Evolutionary conservation across 768 basidiomycete genomes (phyloP), one percentile per base, ranked within the genome.

Genomic region (Lactarius psammicola): DNA sequence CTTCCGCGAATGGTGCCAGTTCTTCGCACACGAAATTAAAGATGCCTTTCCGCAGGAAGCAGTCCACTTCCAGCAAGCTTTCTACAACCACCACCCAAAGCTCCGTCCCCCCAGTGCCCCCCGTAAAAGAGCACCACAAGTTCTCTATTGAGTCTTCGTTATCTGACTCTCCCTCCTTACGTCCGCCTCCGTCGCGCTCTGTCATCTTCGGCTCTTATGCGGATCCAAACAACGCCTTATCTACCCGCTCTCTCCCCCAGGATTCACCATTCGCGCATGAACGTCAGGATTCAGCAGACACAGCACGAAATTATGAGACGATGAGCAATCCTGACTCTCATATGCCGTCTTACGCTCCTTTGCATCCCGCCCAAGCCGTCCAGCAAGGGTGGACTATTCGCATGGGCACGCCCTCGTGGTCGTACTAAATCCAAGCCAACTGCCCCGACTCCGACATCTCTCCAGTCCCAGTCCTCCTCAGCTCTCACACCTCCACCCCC

Each of bases 201-300:
- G 81, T 85, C 51, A 80, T 90, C 62, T 89, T 90, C 74, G 83
- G 81, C 11, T 80, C 81, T 6, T 83, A 87, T 69, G 82, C 76
- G 30, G 86, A 84, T 71, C 81, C 81, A 30, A 75, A 75, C 70
- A 78, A 75, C 70, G 80, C 81, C 18, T 78, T 81, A 64, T 88
- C 88, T 20, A 86, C 87, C 33, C 84, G 82, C 67, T 90, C 89
- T 33, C 80, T 90, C 40, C 88, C 89, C 17, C 74, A 73, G 18
- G 74, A 79, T 58, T n/a, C 31, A 1, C 65, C 65, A 1, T 2
- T 26, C 18, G 9, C 23, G 2, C 23, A 51, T n/a, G 17, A 51
- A 46, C 58, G 51, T n/a, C 63, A 40, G 23, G 31, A 13, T 59
- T 60, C 63, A 13, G n/a, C 17, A 3, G 62, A 69, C 38, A 26